Conservation (phyloP, 192 early-diverging fungal genomes). For the Mortierella claussenii region DNA sequence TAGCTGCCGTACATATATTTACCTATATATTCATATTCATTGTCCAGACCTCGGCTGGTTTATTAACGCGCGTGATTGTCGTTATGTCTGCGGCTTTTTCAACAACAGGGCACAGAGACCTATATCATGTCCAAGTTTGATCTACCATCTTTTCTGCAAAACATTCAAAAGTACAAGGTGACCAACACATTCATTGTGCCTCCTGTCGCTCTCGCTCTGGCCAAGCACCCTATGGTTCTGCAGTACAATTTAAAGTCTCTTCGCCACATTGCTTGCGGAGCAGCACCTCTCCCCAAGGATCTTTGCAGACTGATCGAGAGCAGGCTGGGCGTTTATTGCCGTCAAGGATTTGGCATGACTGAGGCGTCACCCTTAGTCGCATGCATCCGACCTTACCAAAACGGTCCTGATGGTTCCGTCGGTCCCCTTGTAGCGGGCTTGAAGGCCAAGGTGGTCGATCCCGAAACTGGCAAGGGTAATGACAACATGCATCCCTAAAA, state of each 20-base stretch:
- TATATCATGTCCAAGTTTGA: constrained; percentile 86
- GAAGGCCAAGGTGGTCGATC: constrained; percentile 59
- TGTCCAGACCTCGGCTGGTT: too few species aligned
- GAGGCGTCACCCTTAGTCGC: constrained; percentile 45
- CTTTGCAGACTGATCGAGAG: constrained; percentile 63
- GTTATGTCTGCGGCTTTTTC: too few species aligned
- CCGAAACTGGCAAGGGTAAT: constrained; percentile 59
- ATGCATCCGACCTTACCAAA: constrained; percentile 21
- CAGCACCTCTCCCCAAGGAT: constrained; percentile 83
- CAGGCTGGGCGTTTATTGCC: constrained; percentile 54
- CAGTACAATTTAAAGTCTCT: constrained; percentile 82
- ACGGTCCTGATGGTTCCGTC: constrained; percentile 52
- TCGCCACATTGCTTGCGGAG: constrained; percentile 72
- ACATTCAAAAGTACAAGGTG: constrained; percentile 78
- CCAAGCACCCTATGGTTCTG: constrained; percentile 77
- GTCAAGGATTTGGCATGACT: constrained; percentile 75
- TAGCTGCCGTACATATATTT: too few species aligned
- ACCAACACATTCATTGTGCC: constrained; percentile 73
- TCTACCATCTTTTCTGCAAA: constrained; percentile 66
- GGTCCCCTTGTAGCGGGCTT: constrained; percentile 57
- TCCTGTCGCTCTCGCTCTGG: constrained; percentile 74
- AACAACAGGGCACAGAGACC: constrained; percentile 65
- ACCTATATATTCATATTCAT: too few species aligned
- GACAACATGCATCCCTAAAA: not conserved
- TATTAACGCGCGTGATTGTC: too few species aligned